These are phyloP conservation scores for Aspergillus sp. DNA, from an alignment of 2,329 filamentous ascomycete genomes.

Conservation along the genomic window DNA sequence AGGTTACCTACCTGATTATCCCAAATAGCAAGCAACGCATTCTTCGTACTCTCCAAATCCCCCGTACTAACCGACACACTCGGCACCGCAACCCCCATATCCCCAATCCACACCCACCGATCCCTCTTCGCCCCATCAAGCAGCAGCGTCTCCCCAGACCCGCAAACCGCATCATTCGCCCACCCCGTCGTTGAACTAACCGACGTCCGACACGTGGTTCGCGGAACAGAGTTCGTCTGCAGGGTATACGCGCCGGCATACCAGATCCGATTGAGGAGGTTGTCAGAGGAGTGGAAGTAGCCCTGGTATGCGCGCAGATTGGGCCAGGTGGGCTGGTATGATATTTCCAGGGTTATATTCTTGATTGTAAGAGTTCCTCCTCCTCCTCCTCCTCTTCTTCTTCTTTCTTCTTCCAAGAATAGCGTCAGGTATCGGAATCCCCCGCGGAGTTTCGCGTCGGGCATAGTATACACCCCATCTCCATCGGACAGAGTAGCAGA, in stretches of 20 bases:
- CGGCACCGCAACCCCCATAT: conserved; percentile 53
- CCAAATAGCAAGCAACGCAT: conserved; percentile 47
- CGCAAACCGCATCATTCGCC: conserved; percentile 42
- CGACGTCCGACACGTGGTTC: conserved; percentile 37
- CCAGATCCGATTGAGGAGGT: conserved; percentile 58
- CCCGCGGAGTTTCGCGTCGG: conserved; percentile 41
- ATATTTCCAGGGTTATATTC: conserved; percentile 45
- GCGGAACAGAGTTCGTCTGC: conserved; percentile 46
- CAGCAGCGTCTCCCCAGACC: conserved; percentile 43
- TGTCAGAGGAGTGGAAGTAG: conserved; percentile 53
- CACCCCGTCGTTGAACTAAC: conserved; percentile 33
- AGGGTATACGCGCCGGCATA: conserved; percentile 57
- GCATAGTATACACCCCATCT: conserved; percentile 41
- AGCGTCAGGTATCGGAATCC: conserved; percentile 47
- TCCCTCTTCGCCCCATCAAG: conserved; percentile 47
- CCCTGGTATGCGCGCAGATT: conserved; percentile 54
- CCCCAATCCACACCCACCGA: conserved; percentile 48
- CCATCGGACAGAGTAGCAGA: conserved; percentile 36
- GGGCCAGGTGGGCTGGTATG: conserved; percentile 53
- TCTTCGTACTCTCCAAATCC: conserved; percentile 48
- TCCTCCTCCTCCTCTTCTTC: conserved; percentile 27
- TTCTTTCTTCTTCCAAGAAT: conserved; percentile 31
- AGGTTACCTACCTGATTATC: conserved; percentile 13
- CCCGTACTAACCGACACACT: conserved; percentile 44
- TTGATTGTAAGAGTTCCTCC: conserved; percentile 35